Percentiles rank a stretch among this genome's conserved stretches.
Conservation (phyloP, 345 rosid species). For the Brassica nigra region DNA sequence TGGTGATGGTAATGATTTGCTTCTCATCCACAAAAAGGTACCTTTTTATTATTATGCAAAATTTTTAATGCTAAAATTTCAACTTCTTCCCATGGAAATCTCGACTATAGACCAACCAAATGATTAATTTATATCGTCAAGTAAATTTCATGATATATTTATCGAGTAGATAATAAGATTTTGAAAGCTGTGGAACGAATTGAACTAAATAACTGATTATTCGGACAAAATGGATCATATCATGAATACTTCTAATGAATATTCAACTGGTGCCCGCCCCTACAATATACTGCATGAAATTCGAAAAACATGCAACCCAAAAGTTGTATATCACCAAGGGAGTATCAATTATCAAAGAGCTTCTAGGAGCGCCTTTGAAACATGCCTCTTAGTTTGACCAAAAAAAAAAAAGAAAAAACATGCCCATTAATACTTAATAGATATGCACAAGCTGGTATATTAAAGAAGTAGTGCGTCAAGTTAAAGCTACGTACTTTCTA, state of each 20-base stretch:
- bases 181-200: not conserved
- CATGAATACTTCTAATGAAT: too few relatives aligned
- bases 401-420: too few relatives aligned
- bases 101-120: not conserved
- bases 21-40: slow-evolving; percentile 82
- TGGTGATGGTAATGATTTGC: slow-evolving; percentile 56
- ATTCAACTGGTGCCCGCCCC: too few relatives aligned
- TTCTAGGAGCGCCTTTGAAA: too few relatives aligned
- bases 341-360: too few relatives aligned
- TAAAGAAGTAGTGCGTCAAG: not conserved
- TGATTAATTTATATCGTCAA: slow-evolving; percentile 7
- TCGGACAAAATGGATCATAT: too few relatives aligned
- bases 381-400: too few relatives aligned
- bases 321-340: too few relatives aligned
- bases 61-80: not conserved
- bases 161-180: not conserved
- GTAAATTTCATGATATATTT: not conserved
- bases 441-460: not conserved
- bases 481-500: not conserved
- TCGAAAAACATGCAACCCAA: too few relatives aligned
- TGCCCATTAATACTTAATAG: not conserved
- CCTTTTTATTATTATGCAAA: not conserved
- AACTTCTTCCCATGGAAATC: not conserved
- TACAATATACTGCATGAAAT: too few relatives aligned
- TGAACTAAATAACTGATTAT: too few relatives aligned